These are phyloP conservation scores for Xylariaceae sp. DNA, from an alignment of 2,329 filamentous ascomycete species.

Conservation along the genomic window DNA sequence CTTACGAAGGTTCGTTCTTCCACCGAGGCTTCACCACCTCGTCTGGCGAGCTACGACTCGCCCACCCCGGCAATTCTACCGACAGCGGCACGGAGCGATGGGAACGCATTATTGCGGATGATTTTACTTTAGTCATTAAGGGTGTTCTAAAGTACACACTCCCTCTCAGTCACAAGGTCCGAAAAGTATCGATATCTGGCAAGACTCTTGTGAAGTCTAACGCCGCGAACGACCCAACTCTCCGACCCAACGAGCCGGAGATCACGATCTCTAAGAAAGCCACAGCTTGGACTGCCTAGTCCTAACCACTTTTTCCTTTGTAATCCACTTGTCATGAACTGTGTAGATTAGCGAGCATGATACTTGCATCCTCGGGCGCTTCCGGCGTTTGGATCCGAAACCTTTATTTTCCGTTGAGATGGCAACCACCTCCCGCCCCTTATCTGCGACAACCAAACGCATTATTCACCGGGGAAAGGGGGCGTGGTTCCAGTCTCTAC, in stretches of 20 bases:
- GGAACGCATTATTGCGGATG: slow-evolving; percentile 84
- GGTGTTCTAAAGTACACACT: slow-evolving; percentile 81
- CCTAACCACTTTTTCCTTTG: slow-evolving; percentile 26
- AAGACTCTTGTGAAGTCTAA: slow-evolving; percentile 58
- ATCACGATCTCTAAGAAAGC: slow-evolving; percentile 25
- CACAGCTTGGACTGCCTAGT: slow-evolving; percentile 24
- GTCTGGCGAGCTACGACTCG: slow-evolving; percentile 75
- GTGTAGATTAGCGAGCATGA: slow-evolving; percentile 38
- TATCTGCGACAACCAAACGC: no score
- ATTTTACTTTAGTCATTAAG: slow-evolving; percentile 88
- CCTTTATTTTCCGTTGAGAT: not conserved
- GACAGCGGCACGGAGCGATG: slow-evolving; percentile 79
- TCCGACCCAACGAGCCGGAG: slow-evolving; percentile 38
- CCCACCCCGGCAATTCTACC: slow-evolving; percentile 81
- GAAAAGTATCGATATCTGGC: slow-evolving; percentile 56
- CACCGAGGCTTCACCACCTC: slow-evolving; percentile 66
- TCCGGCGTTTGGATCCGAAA: slow-evolving; percentile 30
- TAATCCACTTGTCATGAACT: slow-evolving; percentile 24
- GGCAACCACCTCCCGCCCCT: no score
- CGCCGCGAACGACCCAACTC: slow-evolving; percentile 49
- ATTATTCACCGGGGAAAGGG: no score
- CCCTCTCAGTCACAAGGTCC: slow-evolving; percentile 55
- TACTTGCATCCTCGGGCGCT: slow-evolving; percentile 32
- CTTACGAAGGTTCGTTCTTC: slow-evolving; percentile 86
- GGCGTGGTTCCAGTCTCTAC: no score